Percentiles rank a stretch among this genome's conserved stretches.
Evolutionary conservation across 306 rosid species (phyloP).

Genomic region (Sindora glabra): DNA sequence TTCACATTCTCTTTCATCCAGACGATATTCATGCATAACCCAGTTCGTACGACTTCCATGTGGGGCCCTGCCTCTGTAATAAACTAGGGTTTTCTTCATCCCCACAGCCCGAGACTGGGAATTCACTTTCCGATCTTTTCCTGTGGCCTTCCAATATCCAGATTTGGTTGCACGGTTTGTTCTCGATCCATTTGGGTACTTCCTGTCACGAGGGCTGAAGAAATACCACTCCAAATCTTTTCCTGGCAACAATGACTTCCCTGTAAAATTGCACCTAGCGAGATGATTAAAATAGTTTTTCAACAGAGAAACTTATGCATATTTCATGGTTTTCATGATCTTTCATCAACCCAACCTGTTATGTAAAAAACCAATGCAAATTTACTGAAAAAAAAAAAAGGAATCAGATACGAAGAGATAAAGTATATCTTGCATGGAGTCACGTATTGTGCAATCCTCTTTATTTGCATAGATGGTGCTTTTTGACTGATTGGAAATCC

Average conservation of each 20-base stretch:
- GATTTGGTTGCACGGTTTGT: constrained; percentile 86
- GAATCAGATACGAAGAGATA: neutral
- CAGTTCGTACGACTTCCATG: constrained; percentile 81
- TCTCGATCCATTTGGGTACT: constrained; percentile 93
- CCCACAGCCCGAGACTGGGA: constrained; percentile 65
- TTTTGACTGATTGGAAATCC: constrained; percentile 57
- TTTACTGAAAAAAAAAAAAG: neutral
- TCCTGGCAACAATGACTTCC: constrained; percentile 82
- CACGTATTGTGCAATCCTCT: constrained; percentile 9
- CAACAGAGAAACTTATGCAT: neutral
- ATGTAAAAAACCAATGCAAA: no score
- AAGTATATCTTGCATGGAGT: constrained; percentile 20
- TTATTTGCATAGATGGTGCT: constrained; percentile 21
- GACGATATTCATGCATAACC: constrained; percentile 98
- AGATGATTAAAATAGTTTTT: no score
- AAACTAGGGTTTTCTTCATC: constrained; percentile 92
- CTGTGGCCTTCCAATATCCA: constrained; percentile 97
- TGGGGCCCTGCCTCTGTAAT: constrained; percentile 86
- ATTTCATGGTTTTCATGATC: neutral
- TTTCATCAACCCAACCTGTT: no score
- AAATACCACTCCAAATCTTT: constrained; percentile 96
- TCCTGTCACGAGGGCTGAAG: constrained; percentile 83
- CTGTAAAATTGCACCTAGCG: constrained; percentile 25
- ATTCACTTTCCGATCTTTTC: constrained; percentile 80
- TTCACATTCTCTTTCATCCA: constrained; percentile 76